Conservation (phyloP, 345 rosid species). For the Eucalyptus erythrocorys region DNA sequence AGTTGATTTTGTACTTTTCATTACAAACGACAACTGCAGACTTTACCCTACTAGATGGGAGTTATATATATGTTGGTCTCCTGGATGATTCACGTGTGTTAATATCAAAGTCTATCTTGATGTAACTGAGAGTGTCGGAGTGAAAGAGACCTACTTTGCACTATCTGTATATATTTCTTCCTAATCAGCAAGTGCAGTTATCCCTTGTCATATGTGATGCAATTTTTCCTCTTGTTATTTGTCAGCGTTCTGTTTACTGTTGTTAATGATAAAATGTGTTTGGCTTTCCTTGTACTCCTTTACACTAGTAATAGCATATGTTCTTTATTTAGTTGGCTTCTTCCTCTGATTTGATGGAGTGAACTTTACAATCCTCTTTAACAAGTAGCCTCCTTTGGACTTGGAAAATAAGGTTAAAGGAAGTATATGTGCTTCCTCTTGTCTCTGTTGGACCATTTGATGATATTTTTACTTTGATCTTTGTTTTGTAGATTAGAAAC, state of each 20-base stretch:
- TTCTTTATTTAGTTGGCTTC: neutral
- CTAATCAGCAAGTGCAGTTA: neutral
- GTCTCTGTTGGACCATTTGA: neutral
- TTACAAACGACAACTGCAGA: neutral
- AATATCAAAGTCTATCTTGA: neutral
- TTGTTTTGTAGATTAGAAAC: neutral
- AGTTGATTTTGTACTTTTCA: neutral
- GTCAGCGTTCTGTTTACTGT: neutral
- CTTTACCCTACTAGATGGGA: neutral
- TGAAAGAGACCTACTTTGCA: neutral
- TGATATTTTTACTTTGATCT: neutral
- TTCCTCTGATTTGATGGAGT: neutral
- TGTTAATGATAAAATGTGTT: neutral
- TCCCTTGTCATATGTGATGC: neutral
- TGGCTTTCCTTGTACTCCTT: neutral
- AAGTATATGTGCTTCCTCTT: neutral
- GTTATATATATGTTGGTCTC: neutral
- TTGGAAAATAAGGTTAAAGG: neutral
- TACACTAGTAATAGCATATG: neutral
- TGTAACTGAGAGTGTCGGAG: neutral
- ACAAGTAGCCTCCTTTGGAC: neutral
- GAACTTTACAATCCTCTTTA: neutral
- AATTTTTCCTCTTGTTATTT: neutral
- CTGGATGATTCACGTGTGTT: rapidly evolving
- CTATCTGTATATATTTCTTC: neutral